Conservation (phyloP, 305 asterid genomes). For the Fraxinus dipetala region DNA sequence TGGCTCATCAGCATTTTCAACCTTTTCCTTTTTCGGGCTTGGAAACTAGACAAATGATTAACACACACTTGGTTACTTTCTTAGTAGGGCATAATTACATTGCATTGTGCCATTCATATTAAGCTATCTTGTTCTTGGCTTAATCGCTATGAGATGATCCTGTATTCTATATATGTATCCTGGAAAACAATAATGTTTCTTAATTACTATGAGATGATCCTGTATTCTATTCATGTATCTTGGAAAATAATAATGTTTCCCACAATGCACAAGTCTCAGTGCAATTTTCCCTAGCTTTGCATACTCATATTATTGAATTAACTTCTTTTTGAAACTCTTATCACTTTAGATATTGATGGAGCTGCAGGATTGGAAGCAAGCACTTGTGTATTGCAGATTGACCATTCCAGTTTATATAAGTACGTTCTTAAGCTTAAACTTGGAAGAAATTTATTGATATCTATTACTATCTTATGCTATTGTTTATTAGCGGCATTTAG, state of each 20-base stretch:
- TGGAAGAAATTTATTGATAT: not conserved
- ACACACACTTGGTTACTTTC: not conserved
- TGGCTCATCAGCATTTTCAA: not conserved
- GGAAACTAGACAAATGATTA: not conserved
- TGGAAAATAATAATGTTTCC: not conserved
- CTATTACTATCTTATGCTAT: not conserved
- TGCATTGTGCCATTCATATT: not conserved
- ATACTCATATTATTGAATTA: not conserved
- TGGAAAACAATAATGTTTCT: not conserved
- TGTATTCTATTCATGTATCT: not conserved
- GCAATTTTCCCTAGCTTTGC: constrained; percentile 1
- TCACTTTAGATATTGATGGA: constrained; percentile 63
- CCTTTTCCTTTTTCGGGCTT: not conserved
- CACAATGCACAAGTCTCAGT: not conserved
- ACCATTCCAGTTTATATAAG: constrained; percentile 73
- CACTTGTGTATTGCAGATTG: constrained; percentile 65
- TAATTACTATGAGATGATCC: not conserved
- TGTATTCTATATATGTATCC: not conserved
- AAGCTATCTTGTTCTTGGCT: not conserved
- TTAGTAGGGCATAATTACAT: not conserved
- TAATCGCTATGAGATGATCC: not conserved
- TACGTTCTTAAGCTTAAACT: constrained; percentile 31
- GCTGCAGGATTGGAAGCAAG: constrained; percentile 75
- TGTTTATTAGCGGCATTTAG: not conserved
- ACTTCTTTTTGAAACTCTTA: constrained; percentile 6